Conservation (phyloP, 2,329 filamentous ascomycete species). For the Orbilia ellipsospora region DNA sequence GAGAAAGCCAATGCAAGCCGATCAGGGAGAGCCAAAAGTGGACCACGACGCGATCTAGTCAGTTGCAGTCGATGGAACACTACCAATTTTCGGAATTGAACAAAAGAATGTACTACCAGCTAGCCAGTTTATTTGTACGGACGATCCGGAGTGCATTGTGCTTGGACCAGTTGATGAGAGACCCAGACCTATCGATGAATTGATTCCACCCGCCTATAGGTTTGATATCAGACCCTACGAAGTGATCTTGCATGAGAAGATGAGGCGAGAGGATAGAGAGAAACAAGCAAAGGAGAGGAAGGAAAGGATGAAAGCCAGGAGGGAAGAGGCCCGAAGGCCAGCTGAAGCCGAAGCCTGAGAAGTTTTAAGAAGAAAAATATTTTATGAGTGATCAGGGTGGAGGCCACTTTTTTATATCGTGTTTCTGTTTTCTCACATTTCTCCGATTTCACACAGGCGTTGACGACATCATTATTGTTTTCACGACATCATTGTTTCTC, state of each 20-base stretch:
- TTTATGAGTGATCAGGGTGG: too few species aligned
- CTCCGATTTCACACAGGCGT: too few species aligned
- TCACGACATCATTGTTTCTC: neutral
- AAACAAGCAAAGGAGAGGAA: too few species aligned
- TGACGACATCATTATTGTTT: neutral
- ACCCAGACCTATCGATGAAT: constrained; percentile 10
- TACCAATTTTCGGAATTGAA: constrained; percentile 17
- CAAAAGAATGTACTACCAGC: constrained; percentile 12
- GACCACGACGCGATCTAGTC: constrained; percentile 30
- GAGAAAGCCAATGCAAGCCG: constrained; percentile 63
- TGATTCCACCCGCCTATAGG: constrained; percentile 3
- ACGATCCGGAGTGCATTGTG: constrained; percentile 24
- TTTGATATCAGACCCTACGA: neutral
- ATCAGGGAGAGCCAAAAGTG: constrained; percentile 9
- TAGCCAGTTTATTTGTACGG: constrained; percentile 18
- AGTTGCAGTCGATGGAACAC: constrained; percentile 21
- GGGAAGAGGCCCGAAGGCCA: too few species aligned
- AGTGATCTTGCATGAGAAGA: constrained; percentile 12
- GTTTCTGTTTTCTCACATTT: too few species aligned
- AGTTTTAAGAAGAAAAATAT: too few species aligned
- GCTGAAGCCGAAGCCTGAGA: too few species aligned
- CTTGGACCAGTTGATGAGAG: neutral
- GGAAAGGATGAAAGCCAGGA: too few species aligned
- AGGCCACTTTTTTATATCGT: too few species aligned
- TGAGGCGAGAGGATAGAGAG: too few species aligned